Conservation (phyloP, 2,329 filamentous ascomycete genomes). For the Arthrobotrys iridis region DNA sequence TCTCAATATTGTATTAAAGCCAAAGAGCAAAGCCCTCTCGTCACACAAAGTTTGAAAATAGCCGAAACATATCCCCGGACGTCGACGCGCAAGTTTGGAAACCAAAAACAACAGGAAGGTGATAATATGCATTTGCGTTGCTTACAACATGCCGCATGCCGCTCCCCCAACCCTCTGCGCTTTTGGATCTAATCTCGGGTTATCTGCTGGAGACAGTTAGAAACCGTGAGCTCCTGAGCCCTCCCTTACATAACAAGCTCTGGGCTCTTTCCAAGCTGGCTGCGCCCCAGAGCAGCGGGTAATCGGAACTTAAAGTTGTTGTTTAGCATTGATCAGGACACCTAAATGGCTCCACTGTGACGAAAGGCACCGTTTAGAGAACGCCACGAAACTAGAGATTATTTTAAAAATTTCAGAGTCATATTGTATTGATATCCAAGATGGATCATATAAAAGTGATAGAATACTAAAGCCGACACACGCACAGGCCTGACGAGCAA, state of each 20-base stretch:
- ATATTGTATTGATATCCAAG: too few species aligned
- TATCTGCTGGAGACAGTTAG: not conserved
- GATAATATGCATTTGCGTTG: not conserved
- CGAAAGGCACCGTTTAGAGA: not conserved
- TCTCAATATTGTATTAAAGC: too few species aligned
- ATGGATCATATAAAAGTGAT: too few species aligned
- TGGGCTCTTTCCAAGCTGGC: not conserved
- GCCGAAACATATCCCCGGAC: not conserved
- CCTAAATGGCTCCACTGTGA: conserved; percentile 23
- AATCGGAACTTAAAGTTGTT: conserved; percentile 36
- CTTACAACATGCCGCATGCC: conserved; percentile 1
- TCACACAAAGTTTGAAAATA: not conserved
- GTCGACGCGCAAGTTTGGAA: not conserved
- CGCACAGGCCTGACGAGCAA: too few species aligned
- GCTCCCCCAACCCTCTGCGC: not conserved
- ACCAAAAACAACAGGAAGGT: not conserved
- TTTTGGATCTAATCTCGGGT: conserved; percentile 9
- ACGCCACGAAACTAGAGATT: not conserved
- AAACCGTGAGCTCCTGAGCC: not conserved
- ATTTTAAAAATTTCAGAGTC: not conserved
- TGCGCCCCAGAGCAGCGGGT: conserved; percentile 8
- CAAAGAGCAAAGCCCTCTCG: not conserved
- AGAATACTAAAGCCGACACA: too few species aligned
- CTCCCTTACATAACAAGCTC: not conserved
- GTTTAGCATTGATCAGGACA: not conserved